Conservation (phyloP, 768 basidiomycete species). For the Strobilomyces echinocephalus region DNA sequence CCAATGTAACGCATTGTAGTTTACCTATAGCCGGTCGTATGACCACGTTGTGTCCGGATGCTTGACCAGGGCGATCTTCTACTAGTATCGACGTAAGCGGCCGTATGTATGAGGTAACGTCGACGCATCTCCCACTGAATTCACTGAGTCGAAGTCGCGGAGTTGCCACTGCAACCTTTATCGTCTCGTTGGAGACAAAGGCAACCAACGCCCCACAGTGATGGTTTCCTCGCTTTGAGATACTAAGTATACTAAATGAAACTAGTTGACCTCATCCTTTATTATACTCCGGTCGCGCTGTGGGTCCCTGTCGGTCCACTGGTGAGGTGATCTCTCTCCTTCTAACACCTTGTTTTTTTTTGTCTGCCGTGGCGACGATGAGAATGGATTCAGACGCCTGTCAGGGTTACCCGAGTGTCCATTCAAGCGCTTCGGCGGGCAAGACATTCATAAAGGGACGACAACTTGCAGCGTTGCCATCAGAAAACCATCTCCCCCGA, state of each 20-base stretch:
- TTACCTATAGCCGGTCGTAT: too few relatives aligned
- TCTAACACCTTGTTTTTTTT: slow-evolving; percentile 11
- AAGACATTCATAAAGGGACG: slow-evolving; percentile 14
- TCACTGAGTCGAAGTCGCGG: too few relatives aligned
- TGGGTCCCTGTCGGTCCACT: slow-evolving; percentile 24
- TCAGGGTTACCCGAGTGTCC: background rate
- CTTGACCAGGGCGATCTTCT: too few relatives aligned
- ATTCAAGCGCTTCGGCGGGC: background rate
- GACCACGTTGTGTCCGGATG: too few relatives aligned
- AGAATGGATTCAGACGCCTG: background rate
- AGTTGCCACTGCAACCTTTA: background rate
- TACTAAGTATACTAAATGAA: background rate
- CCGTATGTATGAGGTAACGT: too few relatives aligned
- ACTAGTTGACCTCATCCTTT: background rate
- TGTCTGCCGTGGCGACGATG: slow-evolving; percentile 14
- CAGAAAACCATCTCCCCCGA: background rate
- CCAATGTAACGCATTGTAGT: too few relatives aligned
- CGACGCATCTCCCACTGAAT: too few relatives aligned
- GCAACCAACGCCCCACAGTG: background rate
- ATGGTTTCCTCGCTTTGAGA: background rate
- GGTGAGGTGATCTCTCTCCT: background rate
- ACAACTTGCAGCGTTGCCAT: background rate
- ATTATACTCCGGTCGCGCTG: slow-evolving; percentile 18
- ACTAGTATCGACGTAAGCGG: too few relatives aligned
- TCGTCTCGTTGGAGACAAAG: background rate